Conservation (phyloP, 2,329 filamentous ascomycete genomes). For the Stylonectria norvegica region DNA sequence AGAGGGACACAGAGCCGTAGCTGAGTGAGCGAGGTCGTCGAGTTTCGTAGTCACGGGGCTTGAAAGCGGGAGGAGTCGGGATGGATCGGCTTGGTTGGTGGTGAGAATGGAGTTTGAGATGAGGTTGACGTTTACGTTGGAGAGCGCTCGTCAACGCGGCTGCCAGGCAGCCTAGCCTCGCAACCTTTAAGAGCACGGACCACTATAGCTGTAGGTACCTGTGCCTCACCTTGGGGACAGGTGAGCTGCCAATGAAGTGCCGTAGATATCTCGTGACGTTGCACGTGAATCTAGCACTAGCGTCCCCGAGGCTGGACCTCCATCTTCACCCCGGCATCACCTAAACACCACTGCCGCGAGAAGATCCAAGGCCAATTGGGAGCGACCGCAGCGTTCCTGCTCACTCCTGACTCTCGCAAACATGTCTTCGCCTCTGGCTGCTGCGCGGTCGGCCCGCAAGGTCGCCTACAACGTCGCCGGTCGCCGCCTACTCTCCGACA, state of each 20-base stretch:
- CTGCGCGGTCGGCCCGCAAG: slow-evolving; percentile 51
- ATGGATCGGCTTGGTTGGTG: slow-evolving; percentile 14
- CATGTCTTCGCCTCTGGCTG: slow-evolving; percentile 56
- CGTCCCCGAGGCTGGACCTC: slow-evolving; percentile 23
- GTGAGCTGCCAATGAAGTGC: slow-evolving; percentile 5
- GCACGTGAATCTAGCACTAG: slow-evolving; percentile 27
- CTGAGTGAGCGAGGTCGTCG: neutral
- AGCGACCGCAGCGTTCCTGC: slow-evolving; percentile 29
- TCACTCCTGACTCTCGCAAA: slow-evolving; percentile 32
- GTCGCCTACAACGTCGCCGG: slow-evolving; percentile 46
- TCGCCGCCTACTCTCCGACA: slow-evolving; percentile 66
- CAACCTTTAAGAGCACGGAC: slow-evolving; percentile 26
- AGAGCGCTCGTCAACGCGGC: slow-evolving; percentile 36
- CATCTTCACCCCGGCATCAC: slow-evolving; percentile 21
- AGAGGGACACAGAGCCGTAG: neutral
- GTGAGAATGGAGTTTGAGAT: neutral
- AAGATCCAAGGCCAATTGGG: slow-evolving; percentile 30
- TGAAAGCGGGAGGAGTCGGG: no score
- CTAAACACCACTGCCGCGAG: slow-evolving; percentile 23
- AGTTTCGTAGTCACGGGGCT: neutral
- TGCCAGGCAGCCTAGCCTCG: slow-evolving; percentile 38
- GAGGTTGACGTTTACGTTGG: neutral
- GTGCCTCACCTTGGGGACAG: neutral
- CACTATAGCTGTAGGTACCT: slow-evolving; percentile 3
- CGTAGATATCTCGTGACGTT: slow-evolving; percentile 19